Percentiles rank a stretch among this genome's conserved stretches.
phyloP scores from a whole-genome alignment of 257 asterid genomes.

The Fraxinus quadrangulata region DNA sequence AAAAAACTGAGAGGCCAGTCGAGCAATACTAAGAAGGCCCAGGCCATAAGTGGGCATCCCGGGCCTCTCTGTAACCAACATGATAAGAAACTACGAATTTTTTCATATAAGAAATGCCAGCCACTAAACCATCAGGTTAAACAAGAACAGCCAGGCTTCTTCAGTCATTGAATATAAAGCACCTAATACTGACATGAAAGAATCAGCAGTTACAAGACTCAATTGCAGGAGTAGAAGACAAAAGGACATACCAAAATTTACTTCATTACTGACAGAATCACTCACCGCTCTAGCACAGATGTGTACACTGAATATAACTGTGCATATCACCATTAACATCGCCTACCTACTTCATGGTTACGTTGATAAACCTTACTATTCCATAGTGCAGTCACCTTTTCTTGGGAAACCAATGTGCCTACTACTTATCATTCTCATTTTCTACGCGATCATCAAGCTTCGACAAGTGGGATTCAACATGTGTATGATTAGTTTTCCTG shows the following conservation, averaged over 20 bases:
- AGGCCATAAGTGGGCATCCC: no score
- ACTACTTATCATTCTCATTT: background rate
- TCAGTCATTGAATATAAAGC: background rate
- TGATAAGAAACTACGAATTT: no score
- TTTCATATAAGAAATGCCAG: no score
- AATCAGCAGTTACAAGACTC: background rate
- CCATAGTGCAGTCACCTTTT: background rate
- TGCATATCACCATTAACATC: background rate
- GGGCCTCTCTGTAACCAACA: no score
- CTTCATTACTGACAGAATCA: background rate
- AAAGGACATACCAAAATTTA: background rate
- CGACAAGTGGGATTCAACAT: constrained; percentile 4
- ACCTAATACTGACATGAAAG: background rate
- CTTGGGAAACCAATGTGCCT: constrained; percentile 3
- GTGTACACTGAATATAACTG: background rate
- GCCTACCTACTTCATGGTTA: background rate
- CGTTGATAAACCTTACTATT: background rate
- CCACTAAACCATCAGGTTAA: background rate
- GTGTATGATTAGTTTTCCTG: background rate
- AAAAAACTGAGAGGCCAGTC: no score
- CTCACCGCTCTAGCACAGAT: background rate
- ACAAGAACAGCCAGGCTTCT: background rate
- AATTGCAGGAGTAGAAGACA: background rate
- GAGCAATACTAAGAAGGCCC: no score
- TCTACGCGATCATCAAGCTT: constrained; percentile 21